Evolutionary conservation across 176 grass and related monocot genomes (phyloP), one percentile per base, ranked within the genome.

Genomic region (Oropetium thomaeum): DNA sequence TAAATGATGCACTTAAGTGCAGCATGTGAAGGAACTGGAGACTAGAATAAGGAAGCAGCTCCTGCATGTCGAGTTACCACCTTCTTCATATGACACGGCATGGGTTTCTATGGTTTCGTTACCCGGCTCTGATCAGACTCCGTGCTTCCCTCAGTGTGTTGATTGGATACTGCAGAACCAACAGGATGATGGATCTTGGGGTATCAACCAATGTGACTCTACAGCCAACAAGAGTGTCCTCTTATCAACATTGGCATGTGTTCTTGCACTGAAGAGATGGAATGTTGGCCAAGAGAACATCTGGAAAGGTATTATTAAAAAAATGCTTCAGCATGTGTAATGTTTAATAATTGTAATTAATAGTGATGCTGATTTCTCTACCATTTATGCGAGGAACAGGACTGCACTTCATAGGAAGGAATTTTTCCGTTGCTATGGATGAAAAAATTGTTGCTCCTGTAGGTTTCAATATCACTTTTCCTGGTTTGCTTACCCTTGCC

Each of bases 51-150:
- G 74, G 52, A 65, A 83, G 38, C 76, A 93, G 30, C 78, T 97
- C 54, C 63, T 31, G 10, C 63, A 38, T 55, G 38, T 69, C 2
- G 32, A 89, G 40, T 30, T 82, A 13, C 42, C 37, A 1, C 33
- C 76, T 25, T 97, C 93, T 66, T 62, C 73, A 0, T 97, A 97
- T 22, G 93, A 93, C 79, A 90, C 90, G 0, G 87, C 93, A 41
- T 97, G 93, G 93, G 85, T 93, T 41, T 88, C 93, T 14, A 93
- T 93, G 93, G 93, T 97, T 11, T 88, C 93, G 15, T 16, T 66
- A 32, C 79, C 34, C 12, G 80, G 26, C 20, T 88, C 73, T 31
- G 37, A 4, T 86, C 51, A 47, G 30, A 10, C 52, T 53, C 82
- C 87, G 30, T 74, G 62, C 78, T 93, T 93, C 75, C 85, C 81